Conservation (phyloP, 2,329 filamentous ascomycete species). For the Talaromyces amestolkiae region DNA sequence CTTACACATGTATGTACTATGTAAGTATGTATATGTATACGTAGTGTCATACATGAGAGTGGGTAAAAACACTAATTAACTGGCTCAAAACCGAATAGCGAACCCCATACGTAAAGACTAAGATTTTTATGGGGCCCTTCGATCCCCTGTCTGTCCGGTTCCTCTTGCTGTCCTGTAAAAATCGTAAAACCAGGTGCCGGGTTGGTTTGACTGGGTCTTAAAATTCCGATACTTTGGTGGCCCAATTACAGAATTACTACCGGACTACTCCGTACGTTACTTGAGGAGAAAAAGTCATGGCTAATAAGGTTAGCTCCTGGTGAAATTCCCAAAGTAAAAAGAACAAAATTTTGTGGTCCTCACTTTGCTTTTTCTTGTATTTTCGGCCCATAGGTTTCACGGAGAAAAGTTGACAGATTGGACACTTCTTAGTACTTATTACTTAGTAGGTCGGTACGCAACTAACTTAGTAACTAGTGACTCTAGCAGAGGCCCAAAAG, state of each 20-base stretch:
- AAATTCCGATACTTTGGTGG: constrained; percentile 17
- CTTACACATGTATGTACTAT: constrained; percentile 5
- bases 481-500: not conserved
- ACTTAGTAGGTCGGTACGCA: not conserved
- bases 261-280: not conserved
- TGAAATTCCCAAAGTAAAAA: not conserved
- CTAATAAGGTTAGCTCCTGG: not conserved
- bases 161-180: not conserved
- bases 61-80: not conserved
- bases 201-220: not conserved
- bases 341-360: not conserved
- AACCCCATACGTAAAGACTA: not conserved
- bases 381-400: not conserved
- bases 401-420: constrained; percentile 3
- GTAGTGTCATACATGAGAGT: not conserved
- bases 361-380: not conserved
- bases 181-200: not conserved
- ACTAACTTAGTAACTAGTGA: not conserved
- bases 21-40: not conserved
- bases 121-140: constrained; percentile 4
- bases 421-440: not conserved
- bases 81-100: not conserved
- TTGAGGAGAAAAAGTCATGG: not conserved
- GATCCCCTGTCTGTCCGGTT: not conserved
- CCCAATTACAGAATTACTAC: not conserved